phyloP scores from a whole-genome alignment of 306 rosid genomes.

The Cicer chorassanicum region DNA sequence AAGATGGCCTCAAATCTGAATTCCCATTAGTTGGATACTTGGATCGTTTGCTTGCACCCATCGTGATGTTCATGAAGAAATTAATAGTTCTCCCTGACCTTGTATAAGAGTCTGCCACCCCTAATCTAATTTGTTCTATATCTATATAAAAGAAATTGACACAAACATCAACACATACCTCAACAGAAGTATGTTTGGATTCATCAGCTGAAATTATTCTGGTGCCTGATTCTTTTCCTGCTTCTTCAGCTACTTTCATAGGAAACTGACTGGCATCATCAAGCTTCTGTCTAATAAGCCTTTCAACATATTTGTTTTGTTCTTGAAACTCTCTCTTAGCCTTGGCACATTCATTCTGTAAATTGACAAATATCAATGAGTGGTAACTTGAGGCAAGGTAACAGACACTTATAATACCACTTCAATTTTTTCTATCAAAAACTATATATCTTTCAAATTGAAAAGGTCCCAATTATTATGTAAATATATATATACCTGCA shows the following conservation, averaged over 20 bases:
- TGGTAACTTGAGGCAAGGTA: background rate
- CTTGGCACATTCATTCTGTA: constrained; percentile 41
- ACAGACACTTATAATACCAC: background rate
- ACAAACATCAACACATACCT: constrained; percentile 37
- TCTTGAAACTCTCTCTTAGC: constrained; percentile 39
- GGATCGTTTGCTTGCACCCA: no score
- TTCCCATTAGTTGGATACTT: background rate
- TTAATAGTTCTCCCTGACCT: no score
- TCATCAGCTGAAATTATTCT: constrained; percentile 5
- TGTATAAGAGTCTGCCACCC: no score
- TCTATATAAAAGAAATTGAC: background rate
- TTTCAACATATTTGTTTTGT: constrained; percentile 24
- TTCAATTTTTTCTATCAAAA: background rate
- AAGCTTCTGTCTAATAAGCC: constrained; percentile 25
- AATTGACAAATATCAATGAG: background rate
- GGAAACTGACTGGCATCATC: constrained; percentile 32
- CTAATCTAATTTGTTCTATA: no score
- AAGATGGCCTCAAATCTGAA: background rate
- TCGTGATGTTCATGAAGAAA: no score
- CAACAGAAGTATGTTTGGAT: constrained; percentile 5
- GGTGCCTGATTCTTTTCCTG: background rate
- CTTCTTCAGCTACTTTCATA: background rate
- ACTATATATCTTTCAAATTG: background rate
- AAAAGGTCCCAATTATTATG: background rate
- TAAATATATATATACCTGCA: constrained; percentile 34